Percentiles rank a stretch among this genome's conserved stretches.
These are phyloP conservation scores for Diaporthe destruens DNA, from an alignment of 2,329 filamentous ascomycete species.

Conservation along the genomic window DNA sequence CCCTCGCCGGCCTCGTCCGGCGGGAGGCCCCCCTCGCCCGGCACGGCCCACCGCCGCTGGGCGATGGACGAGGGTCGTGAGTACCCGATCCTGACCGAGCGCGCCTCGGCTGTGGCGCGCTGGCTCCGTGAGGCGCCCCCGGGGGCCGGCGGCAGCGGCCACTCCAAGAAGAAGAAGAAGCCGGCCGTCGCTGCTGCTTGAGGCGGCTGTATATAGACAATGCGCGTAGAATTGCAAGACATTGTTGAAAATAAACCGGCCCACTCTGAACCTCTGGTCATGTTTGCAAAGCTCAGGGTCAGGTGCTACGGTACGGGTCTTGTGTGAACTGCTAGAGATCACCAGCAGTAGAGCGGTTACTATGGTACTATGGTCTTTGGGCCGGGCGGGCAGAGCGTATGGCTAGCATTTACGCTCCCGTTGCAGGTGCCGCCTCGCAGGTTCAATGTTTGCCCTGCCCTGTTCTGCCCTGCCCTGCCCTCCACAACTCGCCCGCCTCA, in stretches of 20 bases:
- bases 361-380: too few species aligned
- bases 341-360: too few species aligned
- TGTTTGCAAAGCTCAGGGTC: not conserved
- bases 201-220: not conserved
- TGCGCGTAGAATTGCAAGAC: conserved; percentile 2
- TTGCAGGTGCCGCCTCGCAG: too few species aligned
- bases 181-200: conserved; percentile 34
- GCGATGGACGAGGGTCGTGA: conserved; percentile 75
- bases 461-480: not conserved
- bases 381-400: too few species aligned
- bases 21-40: conserved; percentile 13
- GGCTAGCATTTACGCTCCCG: too few species aligned
- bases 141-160: conserved; percentile 48
- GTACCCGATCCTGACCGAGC: conserved; percentile 77
- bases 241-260: conserved; percentile 4
- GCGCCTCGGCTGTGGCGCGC: conserved; percentile 75
- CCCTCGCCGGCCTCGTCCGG: conserved; percentile 2
- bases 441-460: too few species aligned
- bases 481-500: too few species aligned
- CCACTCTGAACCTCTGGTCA: not conserved
- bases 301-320: too few species aligned
- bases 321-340: too few species aligned
- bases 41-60: conserved; percentile 64
- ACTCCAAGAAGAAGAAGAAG: conserved; percentile 54
- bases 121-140: conserved; percentile 75